Evolutionary conservation across 106 monocot genomes (phyloP), one percentile per base, ranked within the genome.

Genomic region (Acorus calamus): DNA sequence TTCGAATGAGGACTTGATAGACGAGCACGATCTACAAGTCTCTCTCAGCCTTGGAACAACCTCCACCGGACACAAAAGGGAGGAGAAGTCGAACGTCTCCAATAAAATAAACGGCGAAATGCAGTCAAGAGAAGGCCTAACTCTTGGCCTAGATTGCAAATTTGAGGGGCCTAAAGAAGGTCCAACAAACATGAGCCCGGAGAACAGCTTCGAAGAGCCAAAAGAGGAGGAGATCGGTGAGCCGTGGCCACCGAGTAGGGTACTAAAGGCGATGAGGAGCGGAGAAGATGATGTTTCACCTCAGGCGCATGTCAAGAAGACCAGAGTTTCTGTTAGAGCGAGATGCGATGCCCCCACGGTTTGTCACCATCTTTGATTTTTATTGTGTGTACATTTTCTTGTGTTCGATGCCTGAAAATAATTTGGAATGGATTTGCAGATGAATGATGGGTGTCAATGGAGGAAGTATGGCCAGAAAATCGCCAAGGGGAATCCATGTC

Each of bases 391-490:
- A 28, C 28, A 28, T 28, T 28, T 28, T 28, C 28, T 28, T 28
- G 28, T 28, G 28, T 28, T 28, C 28, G 28, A 28, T 28, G 28
- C 28, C 28, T 28, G 28, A 28, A 28, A 28, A 1, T 28, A 28
- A 28, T 0, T 28, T 28, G 28, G 28, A 28, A 28, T 28, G 28
- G 28, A 28, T 28, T 28, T 28, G 28, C 73, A 87, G 89, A 90
- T 94, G 90, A 82, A 71, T 69, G 94, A 94, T 76, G 89, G 94
- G 56, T 90, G 89, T 58, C 94, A 90, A 44, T 94, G 94, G 94
- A 84, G 89, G 57, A 94, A 94, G 47, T 87, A 94, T 66, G 94
- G 94, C 2, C 94, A 94, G 70, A 94, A 94, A 75, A 84, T 90
- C 54, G 77, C 94, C 0, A 94, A 90, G 56, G 94, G 94, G 56